Conservation (phyloP, 768 basidiomycete genomes). For the Russula dissimulans region DNA sequence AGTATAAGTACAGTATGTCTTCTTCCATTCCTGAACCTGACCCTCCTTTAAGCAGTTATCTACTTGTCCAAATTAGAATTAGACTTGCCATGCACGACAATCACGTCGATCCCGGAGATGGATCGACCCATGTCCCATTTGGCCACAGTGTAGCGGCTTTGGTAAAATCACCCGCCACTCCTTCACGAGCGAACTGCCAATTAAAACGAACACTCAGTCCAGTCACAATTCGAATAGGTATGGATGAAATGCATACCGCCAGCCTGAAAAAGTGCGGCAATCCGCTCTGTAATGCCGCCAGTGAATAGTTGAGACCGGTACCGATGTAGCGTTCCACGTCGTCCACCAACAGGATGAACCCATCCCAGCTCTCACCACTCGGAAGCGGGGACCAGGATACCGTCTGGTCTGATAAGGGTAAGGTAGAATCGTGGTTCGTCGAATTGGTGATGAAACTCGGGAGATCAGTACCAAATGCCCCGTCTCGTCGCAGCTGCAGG, state of each 20-base stretch:
- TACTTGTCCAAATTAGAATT: too few species aligned
- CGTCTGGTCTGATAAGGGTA: conserved; percentile 40
- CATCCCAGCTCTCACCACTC: conserved; percentile 48
- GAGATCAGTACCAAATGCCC: conserved; percentile 54
- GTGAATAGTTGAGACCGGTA: conserved; percentile 55
- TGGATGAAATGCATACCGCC: conserved; percentile 36
- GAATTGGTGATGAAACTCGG: conserved; percentile 70
- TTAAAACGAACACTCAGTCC: conserved; percentile 27
- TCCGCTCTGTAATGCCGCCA: conserved; percentile 48
- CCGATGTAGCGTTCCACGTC: conserved; percentile 80
- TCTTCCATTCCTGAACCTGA: too few species aligned
- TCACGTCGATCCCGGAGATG: conserved; percentile 54
- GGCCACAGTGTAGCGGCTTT: conserved; percentile 66
- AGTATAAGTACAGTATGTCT: too few species aligned
- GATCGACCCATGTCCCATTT: conserved; percentile 77
- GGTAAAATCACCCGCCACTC: conserved; percentile 63
- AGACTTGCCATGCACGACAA: conserved; percentile 9
- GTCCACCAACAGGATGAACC: conserved; percentile 73
- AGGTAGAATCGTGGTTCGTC: conserved; percentile 48
- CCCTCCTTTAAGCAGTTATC: too few species aligned
- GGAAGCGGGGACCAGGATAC: conserved; percentile 42
- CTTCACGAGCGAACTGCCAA: conserved; percentile 40
- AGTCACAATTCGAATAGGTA: conserved; percentile 13
- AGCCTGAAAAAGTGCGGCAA: conserved; percentile 73
- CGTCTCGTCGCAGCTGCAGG: conserved; percentile 61